phyloP scores from a whole-genome alignment of 352 stramenopile genomes.

The Pythium coloratum region DNA sequence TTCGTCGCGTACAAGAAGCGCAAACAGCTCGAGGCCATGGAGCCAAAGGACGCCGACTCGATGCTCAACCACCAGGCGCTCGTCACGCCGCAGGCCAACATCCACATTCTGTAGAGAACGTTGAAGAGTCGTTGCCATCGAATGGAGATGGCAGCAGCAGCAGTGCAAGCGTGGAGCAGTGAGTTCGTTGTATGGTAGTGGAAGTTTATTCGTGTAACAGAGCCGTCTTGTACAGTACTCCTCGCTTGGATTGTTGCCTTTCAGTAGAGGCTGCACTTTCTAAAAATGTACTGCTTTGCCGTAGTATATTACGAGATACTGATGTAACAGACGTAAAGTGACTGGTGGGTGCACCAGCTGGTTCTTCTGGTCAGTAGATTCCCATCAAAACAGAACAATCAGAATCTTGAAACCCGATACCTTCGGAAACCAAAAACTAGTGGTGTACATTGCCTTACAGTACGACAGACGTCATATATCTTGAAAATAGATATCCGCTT shows the following conservation, averaged over 20 bases:
- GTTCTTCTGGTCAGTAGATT: not conserved
- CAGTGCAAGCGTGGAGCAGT: not conserved
- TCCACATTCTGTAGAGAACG: constrained; percentile 11
- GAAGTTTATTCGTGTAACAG: not conserved
- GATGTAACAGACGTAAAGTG: not conserved
- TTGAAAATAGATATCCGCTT: not conserved
- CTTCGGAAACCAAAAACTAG: not conserved
- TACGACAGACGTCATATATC: too few relatives aligned
- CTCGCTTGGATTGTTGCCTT: too few relatives aligned
- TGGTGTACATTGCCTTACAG: too few relatives aligned
- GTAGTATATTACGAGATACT: too few relatives aligned
- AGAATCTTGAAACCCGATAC: not conserved
- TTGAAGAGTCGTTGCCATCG: not conserved
- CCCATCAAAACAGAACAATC: not conserved
- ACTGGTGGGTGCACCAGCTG: not conserved
- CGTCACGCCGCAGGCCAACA: constrained; percentile 12
- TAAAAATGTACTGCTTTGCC: not conserved
- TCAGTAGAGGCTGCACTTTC: not conserved
- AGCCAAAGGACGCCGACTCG: constrained; percentile 17
- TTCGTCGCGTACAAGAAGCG: constrained; percentile 23
- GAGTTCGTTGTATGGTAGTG: not conserved
- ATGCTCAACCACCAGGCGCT: constrained; percentile 12
- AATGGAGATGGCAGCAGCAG: not conserved
- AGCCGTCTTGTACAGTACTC: not conserved
- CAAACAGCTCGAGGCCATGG: constrained; percentile 18